Evolutionary conservation across 257 asterid genomes (phyloP).

Genomic region (Primulina huaijiensis): DNA sequence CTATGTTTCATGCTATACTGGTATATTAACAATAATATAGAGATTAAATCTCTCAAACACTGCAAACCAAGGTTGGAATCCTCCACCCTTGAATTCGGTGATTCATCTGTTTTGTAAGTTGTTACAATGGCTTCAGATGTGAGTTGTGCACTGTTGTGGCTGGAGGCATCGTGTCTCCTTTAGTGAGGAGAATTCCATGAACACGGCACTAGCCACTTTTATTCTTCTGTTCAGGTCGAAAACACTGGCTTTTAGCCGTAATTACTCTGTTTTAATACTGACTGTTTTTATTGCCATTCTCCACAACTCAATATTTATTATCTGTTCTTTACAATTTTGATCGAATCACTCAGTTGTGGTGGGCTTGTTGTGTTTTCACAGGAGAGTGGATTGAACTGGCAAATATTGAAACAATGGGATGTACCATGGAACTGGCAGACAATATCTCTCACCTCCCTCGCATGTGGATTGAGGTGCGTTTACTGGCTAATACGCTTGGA

Average conservation of each 20-base stretch:
- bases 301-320: not conserved
- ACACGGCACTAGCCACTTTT: not conserved
- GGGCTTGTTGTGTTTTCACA: slow-evolving; percentile 29
- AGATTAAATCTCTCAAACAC: not conserved
- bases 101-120: not conserved
- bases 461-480: slow-evolving; percentile 90
- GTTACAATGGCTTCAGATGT: not conserved
- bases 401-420: slow-evolving; percentile 78
- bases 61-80: not conserved
- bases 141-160: too few species aligned
- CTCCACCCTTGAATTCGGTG: not conserved
- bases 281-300: slow-evolving; percentile 7
- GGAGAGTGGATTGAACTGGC: slow-evolving; percentile 57
- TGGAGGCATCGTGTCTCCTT: too few species aligned
- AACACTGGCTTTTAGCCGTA: not conserved
- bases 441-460: slow-evolving; percentile 77
- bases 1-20: too few species aligned
- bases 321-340: slow-evolving; percentile 4
- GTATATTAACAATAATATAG: too few species aligned
- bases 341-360: slow-evolving; percentile 11
- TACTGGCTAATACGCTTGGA: slow-evolving; percentile 18
- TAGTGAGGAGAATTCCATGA: too few species aligned
- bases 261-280: not conserved
- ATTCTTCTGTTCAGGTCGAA: not conserved
- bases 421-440: slow-evolving; percentile 99